Conservation (phyloP, 192 early-diverging fungal genomes). For the Entophlyctis helioformis region DNA sequence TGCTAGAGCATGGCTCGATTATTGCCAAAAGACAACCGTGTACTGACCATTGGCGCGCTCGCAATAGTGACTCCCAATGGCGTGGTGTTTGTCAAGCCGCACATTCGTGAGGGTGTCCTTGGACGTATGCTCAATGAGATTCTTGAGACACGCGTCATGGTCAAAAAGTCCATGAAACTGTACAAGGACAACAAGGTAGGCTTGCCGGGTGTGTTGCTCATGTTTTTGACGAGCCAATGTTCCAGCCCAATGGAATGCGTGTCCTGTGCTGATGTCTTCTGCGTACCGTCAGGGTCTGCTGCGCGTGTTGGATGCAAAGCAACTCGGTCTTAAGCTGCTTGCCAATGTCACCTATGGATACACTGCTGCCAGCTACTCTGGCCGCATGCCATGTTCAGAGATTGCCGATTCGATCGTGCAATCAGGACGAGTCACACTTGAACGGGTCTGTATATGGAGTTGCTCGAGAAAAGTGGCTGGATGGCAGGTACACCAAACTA, state of each 20-base stretch:
- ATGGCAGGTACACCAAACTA: no score
- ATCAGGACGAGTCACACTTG: conserved; percentile 71
- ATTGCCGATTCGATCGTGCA: conserved; percentile 88
- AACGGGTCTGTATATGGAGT: conserved; percentile 19
- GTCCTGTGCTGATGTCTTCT: background rate
- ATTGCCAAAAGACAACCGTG: no score
- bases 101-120: conserved; percentile 68
- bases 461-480: no score
- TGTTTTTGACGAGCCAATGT: no score
- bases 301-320: conserved; percentile 66
- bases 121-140: conserved; percentile 76
- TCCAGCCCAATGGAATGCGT: background rate
- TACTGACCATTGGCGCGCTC: background rate
- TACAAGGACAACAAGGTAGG: conserved; percentile 41
- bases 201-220: background rate
- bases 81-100: conserved; percentile 69
- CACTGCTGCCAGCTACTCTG: conserved; percentile 69
- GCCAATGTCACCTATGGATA: conserved; percentile 94
- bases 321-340: conserved; percentile 78
- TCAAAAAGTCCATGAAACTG: conserved; percentile 74
- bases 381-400: conserved; percentile 80
- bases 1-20: no score
- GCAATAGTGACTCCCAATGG: conserved; percentile 63
- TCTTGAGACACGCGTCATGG: conserved; percentile 80
- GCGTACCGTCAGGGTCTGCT: conserved; percentile 26